Percentiles rank a stretch among this genome's conserved stretches.
Conservation (phyloP, 345 rosid genomes). For the Salix brachista region DNA sequence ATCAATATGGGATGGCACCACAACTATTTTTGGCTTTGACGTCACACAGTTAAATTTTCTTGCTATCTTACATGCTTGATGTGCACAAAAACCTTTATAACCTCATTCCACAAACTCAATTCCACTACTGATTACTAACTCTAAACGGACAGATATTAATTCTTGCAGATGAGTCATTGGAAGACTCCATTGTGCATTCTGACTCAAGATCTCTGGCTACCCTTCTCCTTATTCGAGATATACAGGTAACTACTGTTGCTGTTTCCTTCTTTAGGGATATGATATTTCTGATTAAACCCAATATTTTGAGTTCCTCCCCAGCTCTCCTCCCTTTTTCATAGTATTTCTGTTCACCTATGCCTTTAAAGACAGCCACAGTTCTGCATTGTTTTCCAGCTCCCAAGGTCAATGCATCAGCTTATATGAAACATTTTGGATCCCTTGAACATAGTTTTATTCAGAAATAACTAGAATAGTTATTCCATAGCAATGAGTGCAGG, state of each 20-base stretch:
- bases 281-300: neutral
- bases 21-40: neutral
- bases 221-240: slow-evolving; percentile 91
- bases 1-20: neutral
- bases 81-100: neutral
- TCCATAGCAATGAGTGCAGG: neutral
- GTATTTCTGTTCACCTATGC: neutral
- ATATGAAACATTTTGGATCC: neutral
- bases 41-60: neutral
- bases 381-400: neutral
- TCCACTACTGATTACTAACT: slow-evolving; percentile 43
- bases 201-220: slow-evolving; percentile 93
- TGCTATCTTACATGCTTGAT: neutral
- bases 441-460: neutral
- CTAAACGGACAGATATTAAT: slow-evolving; percentile 72
- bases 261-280: neutral
- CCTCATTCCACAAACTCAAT: neutral
- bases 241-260: slow-evolving; percentile 51
- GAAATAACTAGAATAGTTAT: neutral
- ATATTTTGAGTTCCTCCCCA: neutral
- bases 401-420: neutral
- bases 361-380: neutral
- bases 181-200: slow-evolving; percentile 89
- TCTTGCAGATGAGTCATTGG: slow-evolving; percentile 95
- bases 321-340: neutral